Evolutionary conservation across 331 rosid genomes (phyloP), one percentile per base, ranked within the genome.

Genomic region (Rosa hybrid): DNA sequence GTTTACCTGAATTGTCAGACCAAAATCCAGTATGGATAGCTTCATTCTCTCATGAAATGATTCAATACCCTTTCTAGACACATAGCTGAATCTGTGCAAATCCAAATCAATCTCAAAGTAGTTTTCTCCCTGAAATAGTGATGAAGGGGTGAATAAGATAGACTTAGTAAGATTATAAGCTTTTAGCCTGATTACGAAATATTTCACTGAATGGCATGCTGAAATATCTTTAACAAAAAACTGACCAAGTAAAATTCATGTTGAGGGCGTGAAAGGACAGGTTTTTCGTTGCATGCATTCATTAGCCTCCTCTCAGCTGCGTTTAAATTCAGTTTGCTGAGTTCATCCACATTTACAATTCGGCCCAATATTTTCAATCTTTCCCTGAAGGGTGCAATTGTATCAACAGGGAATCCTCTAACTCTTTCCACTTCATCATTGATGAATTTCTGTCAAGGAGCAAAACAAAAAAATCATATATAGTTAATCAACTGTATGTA

Each of bases 351-450:
- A 82, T 96, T 96, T 80, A 86, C 97, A 79, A 87, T 88, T 76
- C 94, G 84, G 45, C 98, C 99, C 82, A 93, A 82, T 81, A 96
- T 93, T 86, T 96, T 93, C 69, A 93, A 85, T 88, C 98, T 91
- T 76, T 96, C 99, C 85, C 99, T 87, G 77, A 93, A 87, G 45
- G 99, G 96, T 72, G 88, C 94, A 72, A 96, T 96, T 49, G 87
- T 77, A 82, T 96, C 99, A 1, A 96, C 76, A 80, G 99, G 99
- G 86, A 93, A 96, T 78, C 97, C 93, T 88, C 86, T 90, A 67
- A 96, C 98, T 85, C 98, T 91, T 90, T 96, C 99, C 73, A 91
- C 99, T 84, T 96, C 99, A 53, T 96, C 99, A 12, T 96, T 88
- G 82, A 96, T 87, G 65, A 96, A 70, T 88, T 85, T 96, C 99